Evolutionary conservation across 2,329 filamentous ascomycete species (phyloP), one percentile per base, ranked within the genome.

Genomic region (Claviceps purpurea): DNA sequence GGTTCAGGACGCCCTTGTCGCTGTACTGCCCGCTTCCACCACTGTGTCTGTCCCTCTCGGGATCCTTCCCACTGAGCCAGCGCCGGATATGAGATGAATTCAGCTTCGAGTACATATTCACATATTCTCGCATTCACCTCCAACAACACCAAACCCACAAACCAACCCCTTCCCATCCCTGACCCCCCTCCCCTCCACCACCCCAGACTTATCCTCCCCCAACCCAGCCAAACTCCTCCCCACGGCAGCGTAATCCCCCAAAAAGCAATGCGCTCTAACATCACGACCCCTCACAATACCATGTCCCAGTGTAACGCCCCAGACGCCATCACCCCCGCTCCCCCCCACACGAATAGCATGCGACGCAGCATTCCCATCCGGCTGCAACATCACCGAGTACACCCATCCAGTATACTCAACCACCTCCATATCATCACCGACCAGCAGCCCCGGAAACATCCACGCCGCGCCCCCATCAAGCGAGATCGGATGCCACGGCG

Each of bases 231-330:
- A 22, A 4, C 42, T 26, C 20, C 24, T 44, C 11, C 42, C 20
- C 42, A 44, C 42, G 6, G 20, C 11, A 14, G 4, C 7, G 20
- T 44, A 44, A 22, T 44, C 42, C 20, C 42, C 42, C 20, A 24
- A 24, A 22, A 44, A 44, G 14, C 20, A 13, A 22, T 51, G 42
- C 5, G 70, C 71, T 22, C 79, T 68, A 1, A 68, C 64, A 30
- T 64, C 61, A 2, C 57, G 59, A 0, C 59, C 64, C 1, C 54
- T 52, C 2, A 65, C 60, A 20, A 81, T 45, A 0, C 79, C 79
- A 58, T 84, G 79, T 1, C 79, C 81, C 13, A 84, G 65, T 0
- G 79, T 78, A 1, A 80, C 77, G 14, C 73, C 79, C 72, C 75
- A 77, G 44, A 68, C 55, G n/a, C 64, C 64, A 0, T 30, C 26